A percentile compares a stretch with the other conserved stretches of the same genome.
These are phyloP conservation scores for Lindgomyces ingoldianus DNA, from an alignment of 495 filamentous ascomycete genomes.

Conservation along the genomic window DNA sequence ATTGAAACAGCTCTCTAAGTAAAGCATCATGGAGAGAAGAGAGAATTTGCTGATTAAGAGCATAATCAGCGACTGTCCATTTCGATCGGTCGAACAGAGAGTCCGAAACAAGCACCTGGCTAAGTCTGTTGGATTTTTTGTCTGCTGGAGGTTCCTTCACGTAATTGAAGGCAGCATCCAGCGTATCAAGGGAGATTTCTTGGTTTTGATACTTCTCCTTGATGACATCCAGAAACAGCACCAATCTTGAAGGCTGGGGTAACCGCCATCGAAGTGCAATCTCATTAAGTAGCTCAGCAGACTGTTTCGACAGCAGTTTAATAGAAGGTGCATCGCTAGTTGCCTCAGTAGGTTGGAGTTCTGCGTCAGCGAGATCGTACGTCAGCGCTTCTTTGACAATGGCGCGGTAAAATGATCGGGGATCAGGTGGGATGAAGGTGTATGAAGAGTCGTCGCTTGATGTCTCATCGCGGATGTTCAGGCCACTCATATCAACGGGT, in stretches of 20 bases:
- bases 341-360: conserved; percentile 55
- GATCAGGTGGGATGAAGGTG: conserved; percentile 86
- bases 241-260: conserved; percentile 75
- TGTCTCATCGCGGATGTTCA: conserved; percentile 63
- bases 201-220: conserved; percentile 82
- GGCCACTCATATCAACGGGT: conserved; percentile 71
- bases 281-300: conserved; percentile 80
- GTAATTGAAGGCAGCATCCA: conserved; percentile 80
- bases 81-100: conserved; percentile 58
- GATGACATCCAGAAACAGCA: conserved; percentile 82
- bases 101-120: conserved; percentile 47
- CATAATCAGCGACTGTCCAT: conserved; percentile 82
- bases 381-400: conserved; percentile 74
- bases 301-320: conserved; percentile 76
- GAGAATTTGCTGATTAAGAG: conserved; percentile 72
- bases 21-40: conserved; percentile 76
- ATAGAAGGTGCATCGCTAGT: conserved; percentile 57
- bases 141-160: conserved; percentile 68
- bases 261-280: conserved; percentile 87
- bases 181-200: conserved; percentile 74
- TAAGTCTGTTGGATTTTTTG: conserved; percentile 59
- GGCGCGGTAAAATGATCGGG: conserved; percentile 75
- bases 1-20: conserved; percentile 82
- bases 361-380: conserved; percentile 63
- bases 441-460: conserved; percentile 61